Percentiles rank a stretch among this genome's conserved stretches.
phyloP scores from a whole-genome alignment of 228 moss, liverwort and hornwort species.

The Sphagnum fallax region DNA sequence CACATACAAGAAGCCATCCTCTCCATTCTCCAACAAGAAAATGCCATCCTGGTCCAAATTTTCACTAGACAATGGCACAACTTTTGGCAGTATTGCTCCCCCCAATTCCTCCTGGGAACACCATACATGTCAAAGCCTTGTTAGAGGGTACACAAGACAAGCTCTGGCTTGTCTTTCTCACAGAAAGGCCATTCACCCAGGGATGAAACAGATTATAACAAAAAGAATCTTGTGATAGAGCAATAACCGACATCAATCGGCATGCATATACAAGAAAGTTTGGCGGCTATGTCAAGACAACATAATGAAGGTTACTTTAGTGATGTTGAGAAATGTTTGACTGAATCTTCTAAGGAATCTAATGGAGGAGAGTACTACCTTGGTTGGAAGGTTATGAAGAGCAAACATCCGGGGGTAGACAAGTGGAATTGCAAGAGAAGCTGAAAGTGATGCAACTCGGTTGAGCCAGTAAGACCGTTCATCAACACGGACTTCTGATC shows the following conservation, averaged over 20 bases:
- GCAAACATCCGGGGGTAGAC: slow-evolving; percentile 95
- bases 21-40: slow-evolving; percentile 88
- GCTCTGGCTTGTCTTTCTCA: too few relatives aligned
- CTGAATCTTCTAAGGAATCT: too few relatives aligned
- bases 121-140: background rate
- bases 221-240: too few relatives aligned
- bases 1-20: slow-evolving; percentile 85
- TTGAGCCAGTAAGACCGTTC: slow-evolving; percentile 89
- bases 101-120: slow-evolving; percentile 58
- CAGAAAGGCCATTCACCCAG: too few relatives aligned
- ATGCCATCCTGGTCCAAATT: slow-evolving; percentile 90
- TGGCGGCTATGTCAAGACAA: too few relatives aligned
- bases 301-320: too few relatives aligned
- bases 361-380: slow-evolving; percentile 21
- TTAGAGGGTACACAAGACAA: too few relatives aligned
- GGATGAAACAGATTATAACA: too few relatives aligned
- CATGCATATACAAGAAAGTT: too few relatives aligned
- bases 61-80: slow-evolving; percentile 85
- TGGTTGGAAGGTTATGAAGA: slow-evolving; percentile 62
- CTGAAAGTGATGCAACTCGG: slow-evolving; percentile 77
- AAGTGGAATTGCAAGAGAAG: slow-evolving; percentile 79
- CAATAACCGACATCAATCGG: too few relatives aligned
- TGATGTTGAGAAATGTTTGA: too few relatives aligned
- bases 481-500: slow-evolving; percentile 86
- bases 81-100: slow-evolving; percentile 67